Percentiles rank a stretch among this genome's conserved stretches.
Conservation (phyloP, 2,329 filamentous ascomycete species). For the Colletotrichum chrysophilum region DNA sequence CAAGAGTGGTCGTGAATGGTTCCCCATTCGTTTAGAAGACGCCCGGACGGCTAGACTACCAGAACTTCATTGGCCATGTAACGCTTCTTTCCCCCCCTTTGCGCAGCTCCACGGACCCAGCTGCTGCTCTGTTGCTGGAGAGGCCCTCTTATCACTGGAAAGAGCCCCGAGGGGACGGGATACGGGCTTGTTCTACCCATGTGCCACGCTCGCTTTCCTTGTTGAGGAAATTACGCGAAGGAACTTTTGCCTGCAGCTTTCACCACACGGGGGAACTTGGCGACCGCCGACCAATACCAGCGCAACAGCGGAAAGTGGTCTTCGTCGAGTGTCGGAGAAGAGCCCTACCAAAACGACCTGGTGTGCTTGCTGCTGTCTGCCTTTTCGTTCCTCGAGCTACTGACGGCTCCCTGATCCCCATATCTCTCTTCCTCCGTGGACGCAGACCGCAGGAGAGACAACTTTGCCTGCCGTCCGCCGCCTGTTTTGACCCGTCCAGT, state of each 20-base stretch:
- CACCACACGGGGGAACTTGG: slow-evolving; percentile 37
- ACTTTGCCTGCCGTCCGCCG: not conserved
- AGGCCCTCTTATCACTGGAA: slow-evolving; percentile 18
- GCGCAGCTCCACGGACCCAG: slow-evolving; percentile 18
- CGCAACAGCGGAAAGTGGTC: slow-evolving; percentile 17
- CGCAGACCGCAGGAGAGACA: not conserved
- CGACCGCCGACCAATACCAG: slow-evolving; percentile 29
- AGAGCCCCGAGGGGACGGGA: slow-evolving; percentile 12
- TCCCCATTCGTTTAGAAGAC: slow-evolving; percentile 18
- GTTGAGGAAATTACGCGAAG: slow-evolving; percentile 40
- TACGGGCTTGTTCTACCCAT: slow-evolving; percentile 22
- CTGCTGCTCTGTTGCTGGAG: not conserved
- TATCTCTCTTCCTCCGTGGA: slow-evolving; percentile 22
- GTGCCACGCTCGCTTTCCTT: slow-evolving; percentile 38
- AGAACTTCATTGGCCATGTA: slow-evolving; percentile 17
- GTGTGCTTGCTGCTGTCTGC: not conserved
- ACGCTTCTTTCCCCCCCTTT: slow-evolving; percentile 7
- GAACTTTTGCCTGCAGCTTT: slow-evolving; percentile 45
- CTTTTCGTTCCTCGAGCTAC: not conserved
- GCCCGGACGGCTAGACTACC: slow-evolving; percentile 8
- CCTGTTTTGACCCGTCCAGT: not conserved
- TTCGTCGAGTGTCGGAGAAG: not conserved
- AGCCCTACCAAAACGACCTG: not conserved
- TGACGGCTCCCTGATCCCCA: slow-evolving; percentile 18
- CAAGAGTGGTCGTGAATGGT: slow-evolving; percentile 7